Percentiles rank a stretch among this genome's conserved stretches.
phyloP scores from a whole-genome alignment of 1,284 basidiomycete genomes.

The Cryptococcus amylolentus region DNA sequence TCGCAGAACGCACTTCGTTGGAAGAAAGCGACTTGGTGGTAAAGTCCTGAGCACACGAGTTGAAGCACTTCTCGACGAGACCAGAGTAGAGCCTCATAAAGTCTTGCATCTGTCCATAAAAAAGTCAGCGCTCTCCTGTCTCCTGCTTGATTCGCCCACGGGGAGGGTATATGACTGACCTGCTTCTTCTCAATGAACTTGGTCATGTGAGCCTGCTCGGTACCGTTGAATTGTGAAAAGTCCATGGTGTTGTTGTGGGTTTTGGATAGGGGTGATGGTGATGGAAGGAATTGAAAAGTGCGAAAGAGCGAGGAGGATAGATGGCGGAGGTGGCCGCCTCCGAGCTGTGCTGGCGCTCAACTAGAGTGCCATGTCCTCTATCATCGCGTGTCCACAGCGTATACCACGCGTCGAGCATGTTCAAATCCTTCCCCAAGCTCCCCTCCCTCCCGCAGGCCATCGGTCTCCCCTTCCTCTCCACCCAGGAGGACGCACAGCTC shows the following conservation, averaged over 20 bases:
- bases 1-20: constrained; percentile 75
- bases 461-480: constrained; percentile 48
- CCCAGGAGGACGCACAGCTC: constrained; percentile 78
- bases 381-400: not conserved
- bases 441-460: constrained; percentile 48
- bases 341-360: too few relatives aligned
- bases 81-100: constrained; percentile 95
- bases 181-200: constrained; percentile 88
- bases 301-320: not conserved
- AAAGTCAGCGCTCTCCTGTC: not conserved
- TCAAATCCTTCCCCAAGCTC: constrained; percentile 40
- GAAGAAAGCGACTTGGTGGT: constrained; percentile 87
- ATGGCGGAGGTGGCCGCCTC: not conserved
- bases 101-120: constrained; percentile 83
- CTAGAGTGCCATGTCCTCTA: not conserved
- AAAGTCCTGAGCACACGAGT: constrained; percentile 91
- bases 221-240: constrained; percentile 74
- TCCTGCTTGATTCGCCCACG: not conserved
- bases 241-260: constrained; percentile 60
- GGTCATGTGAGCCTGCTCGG: constrained; percentile 86
- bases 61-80: constrained; percentile 94
- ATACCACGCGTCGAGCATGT: constrained; percentile 19
- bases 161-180: constrained; percentile 52
- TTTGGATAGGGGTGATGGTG: not conserved
- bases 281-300: not conserved